Base-by-base conservation (phyloP, 148 eudicot species). In the Cornus suecica region DNA sequence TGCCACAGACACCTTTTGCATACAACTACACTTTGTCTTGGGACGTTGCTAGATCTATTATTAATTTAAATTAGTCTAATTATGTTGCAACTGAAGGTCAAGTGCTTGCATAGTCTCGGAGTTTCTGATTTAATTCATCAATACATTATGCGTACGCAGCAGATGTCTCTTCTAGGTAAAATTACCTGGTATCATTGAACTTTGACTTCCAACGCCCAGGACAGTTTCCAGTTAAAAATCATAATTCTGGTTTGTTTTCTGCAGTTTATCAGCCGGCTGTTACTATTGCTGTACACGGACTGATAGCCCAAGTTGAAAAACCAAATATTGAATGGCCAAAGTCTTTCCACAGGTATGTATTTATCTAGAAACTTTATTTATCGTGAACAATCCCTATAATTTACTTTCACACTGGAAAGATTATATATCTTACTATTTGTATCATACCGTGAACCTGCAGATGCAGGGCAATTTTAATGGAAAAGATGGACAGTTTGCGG, bases 301-400 rank as follows among this genome's bases (percentile, higher is more conserved):
- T 89, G 83, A 72, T 96, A 70, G 92, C 91, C 69, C 97, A 87
- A 85, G 89, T 86, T 72, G 97, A 90, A 81, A 88, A 82, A 82
- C 91, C 92, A 69, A 87, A 60, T 82, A 90, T 96, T 74, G 94
- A 90, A 83, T 96, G 99, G 99, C 99, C 99, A 64, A 96, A 91
- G 88, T 88, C 98, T 71, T 93, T 87, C 80, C 94, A 93, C 25
- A 91, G 99, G 99, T 96, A 83, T 78, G 60, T 63, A 16, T 25
- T 72, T 16, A 4, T 16, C 61, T 52, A 68, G 42, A 51, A 69
- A 65, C 58, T 70, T 25, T 73, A 34, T 65, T 60, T 10, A 68
- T 41, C 27, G 52, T 51, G 34, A 75, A 66, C 23, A 48, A 18
- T 73, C 4, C n/a, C 42, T 37, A 6, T 37, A 37, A 6, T 10